Base-by-base conservation (phyloP, 257 asterid species). In the Jasminum sambac region DNA sequence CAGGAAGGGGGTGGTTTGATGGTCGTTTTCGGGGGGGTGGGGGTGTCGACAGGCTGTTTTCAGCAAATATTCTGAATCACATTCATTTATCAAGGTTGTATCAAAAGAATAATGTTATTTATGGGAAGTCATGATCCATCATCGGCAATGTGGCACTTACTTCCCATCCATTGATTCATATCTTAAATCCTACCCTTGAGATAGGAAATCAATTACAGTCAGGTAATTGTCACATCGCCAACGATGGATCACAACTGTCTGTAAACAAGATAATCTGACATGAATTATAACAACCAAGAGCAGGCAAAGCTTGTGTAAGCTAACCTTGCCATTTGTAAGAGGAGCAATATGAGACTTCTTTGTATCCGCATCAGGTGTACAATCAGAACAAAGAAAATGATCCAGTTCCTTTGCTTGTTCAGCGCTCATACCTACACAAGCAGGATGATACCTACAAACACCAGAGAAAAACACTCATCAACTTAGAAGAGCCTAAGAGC, bases 401-500 rank as follows among this genome's bases (percentile, higher is more conserved):
- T 77, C 89, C 37, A 83, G 16, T 66, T 69, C 76, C 72, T 80
- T 87, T 4, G 88, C 84, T 69, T 87, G 80, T 36, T 86, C 89
- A 44, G 68, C 26, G 6, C 84, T 81, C 90, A 83, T 71, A 7
- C 81, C 82, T 21, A 88, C 77, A 77, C 96, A 90, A 61, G 73
- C 79, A 4, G 96, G 96, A 83, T 90, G 96, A 75, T 77, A 90
- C 96, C 96, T 88, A 71, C 63, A 69, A 69, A 74, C 60, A 38
- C 34, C 76, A 64, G 16, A 50, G 46, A 34, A 19, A 10, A 30
- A 40, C 11, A 67, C 42, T 2, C 11, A 19, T 19, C 30, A 19
- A 55, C 62, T 55, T 23, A 21, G 24, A 50, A 11, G 19, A 21
- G 16, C 61, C 61, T 11, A 55, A 11, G 8, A 55, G 36, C 16